phyloP scores from a whole-genome alignment of 805 yeast species.

The Wickerhamiella nectarea region DNA sequence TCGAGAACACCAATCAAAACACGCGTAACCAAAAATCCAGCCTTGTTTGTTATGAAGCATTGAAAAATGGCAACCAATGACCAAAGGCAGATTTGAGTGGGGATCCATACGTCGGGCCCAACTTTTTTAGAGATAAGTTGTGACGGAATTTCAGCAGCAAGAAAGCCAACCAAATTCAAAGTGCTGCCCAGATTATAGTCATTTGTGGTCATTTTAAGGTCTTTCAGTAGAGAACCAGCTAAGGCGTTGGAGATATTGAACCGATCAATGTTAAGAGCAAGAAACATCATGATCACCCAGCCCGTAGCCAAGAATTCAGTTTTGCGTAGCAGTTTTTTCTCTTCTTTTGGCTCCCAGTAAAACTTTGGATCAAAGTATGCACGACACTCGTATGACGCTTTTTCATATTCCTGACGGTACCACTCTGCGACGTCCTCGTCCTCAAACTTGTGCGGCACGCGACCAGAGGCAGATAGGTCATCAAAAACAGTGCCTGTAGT shows the following conservation, averaged over 20 bases:
- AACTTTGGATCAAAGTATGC: slow-evolving; percentile 44
- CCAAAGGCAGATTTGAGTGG: slow-evolving; percentile 46
- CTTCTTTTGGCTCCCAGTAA: slow-evolving; percentile 42
- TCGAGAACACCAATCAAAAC: slow-evolving; percentile 44
- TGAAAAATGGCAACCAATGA: slow-evolving; percentile 42
- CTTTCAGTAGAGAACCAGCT: slow-evolving; percentile 41
- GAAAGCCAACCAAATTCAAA: slow-evolving; percentile 39
- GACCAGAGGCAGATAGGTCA: no score
- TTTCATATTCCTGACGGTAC: slow-evolving; percentile 33
- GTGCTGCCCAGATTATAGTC: slow-evolving; percentile 50
- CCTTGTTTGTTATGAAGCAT: slow-evolving; percentile 30
- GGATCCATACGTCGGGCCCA: slow-evolving; percentile 56
- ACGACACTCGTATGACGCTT: slow-evolving; percentile 40
- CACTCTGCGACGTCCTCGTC: slow-evolving; percentile 36
- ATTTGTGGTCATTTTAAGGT: slow-evolving; percentile 39
- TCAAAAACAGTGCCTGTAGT: background rate
- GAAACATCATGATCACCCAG: slow-evolving; percentile 47
- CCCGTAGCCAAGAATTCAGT: slow-evolving; percentile 43
- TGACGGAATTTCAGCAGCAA: slow-evolving; percentile 52
- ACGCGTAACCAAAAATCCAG: slow-evolving; percentile 36
- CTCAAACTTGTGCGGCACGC: slow-evolving; percentile 26
- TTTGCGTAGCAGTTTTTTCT: slow-evolving; percentile 35
- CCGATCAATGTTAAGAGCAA: slow-evolving; percentile 46
- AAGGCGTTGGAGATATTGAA: slow-evolving; percentile 45
- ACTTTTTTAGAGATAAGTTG: slow-evolving; percentile 48